Conservation (phyloP, 2,329 filamentous ascomycete genomes). For the Arthrocladium fulminans region DNA sequence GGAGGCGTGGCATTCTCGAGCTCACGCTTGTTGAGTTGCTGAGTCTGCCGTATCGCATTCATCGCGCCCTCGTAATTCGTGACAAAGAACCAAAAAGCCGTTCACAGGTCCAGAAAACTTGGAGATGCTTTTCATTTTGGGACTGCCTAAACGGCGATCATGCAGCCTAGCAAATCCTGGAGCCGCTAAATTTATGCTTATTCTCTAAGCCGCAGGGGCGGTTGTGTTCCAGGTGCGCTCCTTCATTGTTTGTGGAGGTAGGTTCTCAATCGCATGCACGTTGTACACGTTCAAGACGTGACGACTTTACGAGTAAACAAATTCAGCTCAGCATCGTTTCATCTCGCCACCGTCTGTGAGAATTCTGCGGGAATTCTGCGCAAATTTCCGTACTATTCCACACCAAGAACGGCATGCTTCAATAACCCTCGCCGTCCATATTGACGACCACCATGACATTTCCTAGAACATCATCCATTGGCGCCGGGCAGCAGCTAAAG, state of each 20-base stretch:
- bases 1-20: slow-evolving; percentile 82
- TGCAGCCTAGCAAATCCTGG: not conserved
- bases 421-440: not conserved
- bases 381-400: too few relatives aligned
- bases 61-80: slow-evolving; percentile 42
- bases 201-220: slow-evolving; percentile 4
- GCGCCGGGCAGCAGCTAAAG: slow-evolving; percentile 24
- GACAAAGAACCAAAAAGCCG: not conserved
- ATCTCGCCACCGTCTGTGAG: too few relatives aligned
- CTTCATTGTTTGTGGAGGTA: not conserved
- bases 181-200: slow-evolving; percentile 7
- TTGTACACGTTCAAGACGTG: not conserved
- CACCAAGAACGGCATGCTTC: not conserved
- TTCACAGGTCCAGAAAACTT: not conserved
- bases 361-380: too few relatives aligned
- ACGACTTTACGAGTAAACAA: too few relatives aligned
- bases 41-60: slow-evolving; percentile 90
- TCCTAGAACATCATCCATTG: slow-evolving; percentile 29
- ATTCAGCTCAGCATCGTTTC: too few relatives aligned
- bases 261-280: not conserved
- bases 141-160: slow-evolving; percentile 1
- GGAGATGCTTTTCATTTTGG: not conserved
- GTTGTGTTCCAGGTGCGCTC: slow-evolving; percentile 1
- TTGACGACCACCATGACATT: slow-evolving; percentile 5
- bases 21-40: slow-evolving; percentile 87